Percentiles rank a stretch among this genome's conserved stretches.
Conservation (phyloP, 257 asterid genomes). For the Solanum raphanifolium region DNA sequence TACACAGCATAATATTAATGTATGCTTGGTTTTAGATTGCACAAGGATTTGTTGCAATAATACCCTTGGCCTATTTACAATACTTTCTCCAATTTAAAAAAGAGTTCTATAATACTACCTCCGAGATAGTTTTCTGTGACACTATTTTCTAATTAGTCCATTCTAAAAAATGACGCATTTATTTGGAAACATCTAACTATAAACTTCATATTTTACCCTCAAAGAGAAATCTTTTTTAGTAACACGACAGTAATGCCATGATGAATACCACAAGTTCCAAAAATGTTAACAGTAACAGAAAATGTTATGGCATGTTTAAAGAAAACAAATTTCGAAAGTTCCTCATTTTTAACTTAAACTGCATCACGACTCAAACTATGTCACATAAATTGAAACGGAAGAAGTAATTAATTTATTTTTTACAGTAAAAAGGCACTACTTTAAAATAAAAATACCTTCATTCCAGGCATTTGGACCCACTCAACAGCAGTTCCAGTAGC, state of each 20-base stretch:
- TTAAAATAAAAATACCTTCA: conserved; percentile 44
- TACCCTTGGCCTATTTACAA: neutral
- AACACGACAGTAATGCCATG: neutral
- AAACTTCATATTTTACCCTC: neutral
- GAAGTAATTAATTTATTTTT: neutral
- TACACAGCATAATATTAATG: neutral
- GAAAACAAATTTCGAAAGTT: neutral
- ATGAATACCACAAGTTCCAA: neutral
- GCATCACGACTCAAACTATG: neutral
- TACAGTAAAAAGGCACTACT: neutral
- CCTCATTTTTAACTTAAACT: neutral
- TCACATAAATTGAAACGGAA: neutral
- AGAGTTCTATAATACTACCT: neutral
- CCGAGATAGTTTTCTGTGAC: neutral
- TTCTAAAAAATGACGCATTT: neutral
- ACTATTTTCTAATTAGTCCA: neutral
- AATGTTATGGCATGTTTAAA: neutral
- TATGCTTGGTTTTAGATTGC: neutral
- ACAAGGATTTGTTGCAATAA: neutral
- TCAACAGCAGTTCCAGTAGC: conserved; percentile 97
- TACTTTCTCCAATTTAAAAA: neutral
- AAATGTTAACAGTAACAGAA: neutral
- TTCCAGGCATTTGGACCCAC: conserved; percentile 99
- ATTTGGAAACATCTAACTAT: neutral
- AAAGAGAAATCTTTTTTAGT: neutral